A percentile compares a stretch with the other conserved stretches of the same genome.
Evolutionary conservation across 2,329 filamentous ascomycete species (phyloP).

Genomic region (Colletotrichum sp.): DNA sequence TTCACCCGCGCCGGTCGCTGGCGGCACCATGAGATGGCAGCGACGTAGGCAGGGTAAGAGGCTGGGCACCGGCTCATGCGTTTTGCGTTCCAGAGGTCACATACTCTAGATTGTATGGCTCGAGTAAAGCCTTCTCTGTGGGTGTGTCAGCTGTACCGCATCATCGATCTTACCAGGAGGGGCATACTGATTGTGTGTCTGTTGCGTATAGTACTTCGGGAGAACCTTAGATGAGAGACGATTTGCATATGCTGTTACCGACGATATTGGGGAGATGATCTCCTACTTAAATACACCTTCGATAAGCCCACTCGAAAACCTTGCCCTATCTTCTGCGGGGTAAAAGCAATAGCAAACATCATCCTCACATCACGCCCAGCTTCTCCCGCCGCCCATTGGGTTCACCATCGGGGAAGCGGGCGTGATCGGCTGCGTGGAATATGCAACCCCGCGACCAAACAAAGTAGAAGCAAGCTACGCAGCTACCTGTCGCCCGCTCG

Average conservation of each 20-base stretch:
- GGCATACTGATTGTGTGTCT: constrained; percentile 8
- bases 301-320: neutral
- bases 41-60: constrained; percentile 16
- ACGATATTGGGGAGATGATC: neutral
- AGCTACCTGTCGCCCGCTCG: neutral
- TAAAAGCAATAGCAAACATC: neutral
- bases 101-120: constrained; percentile 1
- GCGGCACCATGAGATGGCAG: constrained; percentile 10
- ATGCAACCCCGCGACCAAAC: constrained; percentile 1
- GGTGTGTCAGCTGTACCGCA: constrained; percentile 2
- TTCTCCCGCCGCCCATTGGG: neutral
- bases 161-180: neutral
- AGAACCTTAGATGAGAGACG: neutral
- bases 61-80: constrained; percentile 69
- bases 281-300: neutral
- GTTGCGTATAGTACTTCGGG: neutral
- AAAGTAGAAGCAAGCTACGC: neutral
- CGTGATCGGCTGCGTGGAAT: constrained; percentile 5
- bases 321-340: constrained; percentile 14
- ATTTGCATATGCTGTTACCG: too few species aligned
- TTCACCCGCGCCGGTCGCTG: constrained; percentile 32
- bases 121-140: neutral
- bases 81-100: neutral
- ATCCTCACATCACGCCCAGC: neutral
- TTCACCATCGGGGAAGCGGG: neutral